These are phyloP conservation scores for Dothideomycetidae sp. DNA, from an alignment of 2,329 filamentous ascomycete species.

Conservation along the genomic window DNA sequence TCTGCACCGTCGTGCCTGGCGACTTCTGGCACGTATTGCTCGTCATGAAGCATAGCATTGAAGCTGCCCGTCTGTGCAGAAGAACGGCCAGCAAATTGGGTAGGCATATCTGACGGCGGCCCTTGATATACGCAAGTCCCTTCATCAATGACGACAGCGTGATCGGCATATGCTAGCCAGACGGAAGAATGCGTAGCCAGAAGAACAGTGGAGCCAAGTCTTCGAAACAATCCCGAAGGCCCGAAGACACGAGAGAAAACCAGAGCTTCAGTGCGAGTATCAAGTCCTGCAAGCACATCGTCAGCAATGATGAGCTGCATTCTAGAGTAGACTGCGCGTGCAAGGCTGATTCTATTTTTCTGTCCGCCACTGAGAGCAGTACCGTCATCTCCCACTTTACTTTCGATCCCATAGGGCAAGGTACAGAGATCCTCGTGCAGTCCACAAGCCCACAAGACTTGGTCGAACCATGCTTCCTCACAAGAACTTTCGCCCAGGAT, in stretches of 20 bases:
- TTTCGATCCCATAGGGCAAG: slow-evolving; percentile 61
- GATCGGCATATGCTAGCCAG: slow-evolving; percentile 26
- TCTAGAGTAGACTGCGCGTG: slow-evolving; percentile 64
- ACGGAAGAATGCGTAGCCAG: slow-evolving; percentile 30
- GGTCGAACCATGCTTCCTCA: slow-evolving; percentile 53
- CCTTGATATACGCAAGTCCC: slow-evolving; percentile 8
- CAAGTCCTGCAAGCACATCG: slow-evolving; percentile 65
- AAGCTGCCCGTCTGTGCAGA: neutral
- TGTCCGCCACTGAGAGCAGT: slow-evolving; percentile 76
- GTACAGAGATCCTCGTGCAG: slow-evolving; percentile 63
- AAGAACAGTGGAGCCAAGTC: slow-evolving; percentile 27
- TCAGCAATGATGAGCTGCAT: slow-evolving; percentile 65
- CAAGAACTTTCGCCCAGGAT: slow-evolving; percentile 63
- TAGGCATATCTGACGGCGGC: neutral
- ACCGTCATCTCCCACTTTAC: slow-evolving; percentile 71
- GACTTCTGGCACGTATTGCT: neutral
- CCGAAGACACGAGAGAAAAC: slow-evolving; percentile 33
- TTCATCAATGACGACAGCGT: slow-evolving; percentile 23
- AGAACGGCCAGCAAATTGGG: neutral
- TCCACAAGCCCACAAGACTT: slow-evolving; percentile 59
- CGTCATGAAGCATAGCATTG: slow-evolving; percentile 6
- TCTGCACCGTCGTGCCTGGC: neutral
- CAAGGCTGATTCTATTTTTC: slow-evolving; percentile 68
- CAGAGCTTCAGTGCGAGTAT: slow-evolving; percentile 37
- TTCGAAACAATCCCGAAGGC: slow-evolving; percentile 28